Percentiles rank a stretch among this genome's conserved stretches.
Conservation (phyloP, 108 stramenopile genomes). For the Skeletonema potamos region DNA sequence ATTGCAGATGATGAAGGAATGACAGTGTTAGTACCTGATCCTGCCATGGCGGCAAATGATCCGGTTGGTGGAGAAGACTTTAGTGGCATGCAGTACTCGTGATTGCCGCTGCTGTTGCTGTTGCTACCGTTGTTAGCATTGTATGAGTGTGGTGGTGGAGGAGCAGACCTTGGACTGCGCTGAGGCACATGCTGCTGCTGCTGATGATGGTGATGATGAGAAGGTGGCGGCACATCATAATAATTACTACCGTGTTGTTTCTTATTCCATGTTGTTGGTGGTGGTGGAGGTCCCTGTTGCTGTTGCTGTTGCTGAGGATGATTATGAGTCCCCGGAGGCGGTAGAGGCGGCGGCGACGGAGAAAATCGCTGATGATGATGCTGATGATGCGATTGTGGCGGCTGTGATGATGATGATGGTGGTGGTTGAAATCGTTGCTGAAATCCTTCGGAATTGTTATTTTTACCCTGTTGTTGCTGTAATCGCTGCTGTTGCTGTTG, state of each 20-base stretch:
- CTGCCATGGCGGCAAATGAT: neutral
- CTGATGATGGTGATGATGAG: too few species aligned
- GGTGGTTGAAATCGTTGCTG: conserved; percentile 1
- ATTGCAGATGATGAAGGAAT: neutral
- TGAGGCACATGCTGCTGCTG: too few species aligned
- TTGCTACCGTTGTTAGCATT: too few species aligned
- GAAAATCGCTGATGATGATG: neutral
- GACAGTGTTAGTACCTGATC: neutral
- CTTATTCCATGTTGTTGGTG: neutral
- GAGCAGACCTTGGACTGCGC: too few species aligned
- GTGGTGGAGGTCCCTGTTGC: neutral
- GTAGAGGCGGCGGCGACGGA: neutral
- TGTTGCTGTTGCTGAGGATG: neutral
- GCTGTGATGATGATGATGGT: neutral
- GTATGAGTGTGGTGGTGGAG: neutral
- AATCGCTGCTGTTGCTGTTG: neutral
- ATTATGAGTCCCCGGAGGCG: neutral
- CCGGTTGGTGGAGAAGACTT: neutral
- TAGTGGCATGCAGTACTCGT: too few species aligned
- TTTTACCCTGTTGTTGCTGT: neutral
- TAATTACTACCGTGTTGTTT: neutral
- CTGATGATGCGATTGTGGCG: neutral
- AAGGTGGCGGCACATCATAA: neutral
- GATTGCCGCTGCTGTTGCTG: too few species aligned
- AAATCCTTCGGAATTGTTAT: neutral